A percentile compares a stretch with the other conserved stretches of the same genome.
phyloP scores from a whole-genome alignment of 176 grass and related monocot genomes.

The Tillandsia fasciculata region DNA sequence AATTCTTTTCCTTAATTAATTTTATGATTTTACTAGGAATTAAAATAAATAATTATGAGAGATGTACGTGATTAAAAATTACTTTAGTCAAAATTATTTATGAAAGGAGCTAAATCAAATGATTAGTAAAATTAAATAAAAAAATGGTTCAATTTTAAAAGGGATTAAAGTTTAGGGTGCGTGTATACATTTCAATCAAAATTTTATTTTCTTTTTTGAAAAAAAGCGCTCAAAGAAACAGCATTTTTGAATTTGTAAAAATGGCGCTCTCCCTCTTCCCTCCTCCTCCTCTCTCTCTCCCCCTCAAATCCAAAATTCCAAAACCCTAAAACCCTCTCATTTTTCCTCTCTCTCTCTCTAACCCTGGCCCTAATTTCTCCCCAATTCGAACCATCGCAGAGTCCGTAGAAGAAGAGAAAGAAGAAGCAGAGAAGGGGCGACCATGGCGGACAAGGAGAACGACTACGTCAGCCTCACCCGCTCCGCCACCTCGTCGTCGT shows the following conservation, averaged over 20 bases:
- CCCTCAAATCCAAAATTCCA: not conserved
- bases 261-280: not conserved
- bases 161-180: no score
- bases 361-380: not conserved
- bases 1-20: not conserved
- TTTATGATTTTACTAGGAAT: no score
- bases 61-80: no score
- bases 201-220: not conserved
- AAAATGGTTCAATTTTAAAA: no score
- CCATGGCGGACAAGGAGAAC: conserved; percentile 6
- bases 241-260: not conserved
- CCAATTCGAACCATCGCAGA: not conserved
- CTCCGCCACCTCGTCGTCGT: no score
- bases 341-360: not conserved
- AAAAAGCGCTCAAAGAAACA: not conserved
- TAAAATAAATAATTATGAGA: no score
- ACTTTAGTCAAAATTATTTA: no score
- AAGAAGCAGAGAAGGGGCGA: not conserved
- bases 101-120: no score
- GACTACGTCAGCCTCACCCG: not conserved
- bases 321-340: not conserved
- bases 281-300: not conserved
- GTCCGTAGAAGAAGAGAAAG: not conserved
- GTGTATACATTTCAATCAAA: not conserved
- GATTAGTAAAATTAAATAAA: no score